Evolutionary conservation across 148 eudicot genomes (phyloP), one percentile per base, ranked within the genome.

Genomic region (Fagopyrum homotropicum): DNA sequence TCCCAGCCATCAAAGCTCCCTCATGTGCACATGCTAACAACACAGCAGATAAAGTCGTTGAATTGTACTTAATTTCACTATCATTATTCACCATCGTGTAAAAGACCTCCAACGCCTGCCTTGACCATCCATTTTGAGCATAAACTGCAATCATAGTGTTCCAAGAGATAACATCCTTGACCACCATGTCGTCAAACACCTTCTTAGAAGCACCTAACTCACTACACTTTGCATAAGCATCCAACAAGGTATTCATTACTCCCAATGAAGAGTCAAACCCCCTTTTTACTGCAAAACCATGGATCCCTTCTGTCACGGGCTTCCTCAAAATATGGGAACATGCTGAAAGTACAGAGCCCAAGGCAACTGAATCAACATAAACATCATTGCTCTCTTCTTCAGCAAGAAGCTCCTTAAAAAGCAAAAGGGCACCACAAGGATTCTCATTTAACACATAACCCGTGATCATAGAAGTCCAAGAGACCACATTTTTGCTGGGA

Each of bases 221-320:
- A 19, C 92, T 90, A 51, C 89, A 88, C 85, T 85, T 90, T 5
- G 92, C 89, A 80, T 90, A 90, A 0, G 92, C 87, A 79, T 90
- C 96, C 43, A 90, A 82, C 84, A 90, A 85, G 16, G 91, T 83
- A 78, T 90, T 90, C 73, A 85, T 84, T 2, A 84, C 87, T 0
- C 85, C 81, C 72, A 82, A 46, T 79, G 59, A 78, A 78, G 54
- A 86, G 4, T 84, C 83, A 49, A 87, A 84, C 2, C 89, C 90
- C 59, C 81, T 69, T 47, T 89, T 90, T 1, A 89, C 75, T 11
- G 81, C 80, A 75, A 87, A 77, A 45, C 89, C 87, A 76, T 90
- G 92, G 78, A 90, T 83, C 73, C 83, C 92, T 75, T 80, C 82
- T 1, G 89, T 85, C 30, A 80, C 45, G 56, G 63, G 48, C 86